Percentiles rank a stretch among this genome's conserved stretches.
phyloP scores from a whole-genome alignment of 768 basidiomycete genomes.

The Pholiota microspora region DNA sequence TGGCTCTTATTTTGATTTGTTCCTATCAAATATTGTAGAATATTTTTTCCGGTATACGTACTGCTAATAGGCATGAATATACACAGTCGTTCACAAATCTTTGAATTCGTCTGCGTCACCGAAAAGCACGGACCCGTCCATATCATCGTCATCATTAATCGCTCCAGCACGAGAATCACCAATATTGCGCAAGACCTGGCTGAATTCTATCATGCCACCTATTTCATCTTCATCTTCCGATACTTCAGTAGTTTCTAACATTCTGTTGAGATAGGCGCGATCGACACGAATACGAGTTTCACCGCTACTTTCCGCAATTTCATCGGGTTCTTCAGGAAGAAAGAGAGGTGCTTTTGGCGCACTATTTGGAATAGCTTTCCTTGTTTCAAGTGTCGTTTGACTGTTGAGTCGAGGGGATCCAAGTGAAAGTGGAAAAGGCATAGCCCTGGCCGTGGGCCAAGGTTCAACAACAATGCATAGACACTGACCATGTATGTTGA shows the following conservation, averaged over 20 bases:
- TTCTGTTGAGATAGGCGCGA: constrained; percentile 25
- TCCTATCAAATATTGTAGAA: not conserved
- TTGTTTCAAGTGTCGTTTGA: not conserved
- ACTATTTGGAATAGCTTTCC: not conserved
- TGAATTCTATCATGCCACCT: constrained; percentile 71
- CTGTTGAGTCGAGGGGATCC: not conserved
- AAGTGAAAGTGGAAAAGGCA: constrained; percentile 10
- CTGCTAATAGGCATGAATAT: no score
- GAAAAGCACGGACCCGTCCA: constrained; percentile 71
- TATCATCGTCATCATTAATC: constrained; percentile 73
- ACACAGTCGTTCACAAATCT: constrained; percentile 44
- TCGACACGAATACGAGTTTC: constrained; percentile 26
- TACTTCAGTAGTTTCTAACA: constrained; percentile 15
- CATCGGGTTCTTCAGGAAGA: constrained; percentile 57
- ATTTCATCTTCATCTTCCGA: constrained; percentile 26
- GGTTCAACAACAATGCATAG: constrained; percentile 85
- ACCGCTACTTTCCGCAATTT: constrained; percentile 37
- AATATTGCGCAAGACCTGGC: constrained; percentile 62
- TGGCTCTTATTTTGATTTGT: not conserved
- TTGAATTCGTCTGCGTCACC: constrained; percentile 80
- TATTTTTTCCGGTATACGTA: no score
- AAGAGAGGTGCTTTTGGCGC: constrained; percentile 67
- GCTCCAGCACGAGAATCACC: constrained; percentile 56
- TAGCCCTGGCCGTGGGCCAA: constrained; percentile 53
- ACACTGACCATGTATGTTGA: constrained; percentile 67